Percentiles rank a stretch among this genome's conserved stretches.
phyloP scores from a whole-genome alignment of 352 stramenopile species.

The Albugo candida region DNA sequence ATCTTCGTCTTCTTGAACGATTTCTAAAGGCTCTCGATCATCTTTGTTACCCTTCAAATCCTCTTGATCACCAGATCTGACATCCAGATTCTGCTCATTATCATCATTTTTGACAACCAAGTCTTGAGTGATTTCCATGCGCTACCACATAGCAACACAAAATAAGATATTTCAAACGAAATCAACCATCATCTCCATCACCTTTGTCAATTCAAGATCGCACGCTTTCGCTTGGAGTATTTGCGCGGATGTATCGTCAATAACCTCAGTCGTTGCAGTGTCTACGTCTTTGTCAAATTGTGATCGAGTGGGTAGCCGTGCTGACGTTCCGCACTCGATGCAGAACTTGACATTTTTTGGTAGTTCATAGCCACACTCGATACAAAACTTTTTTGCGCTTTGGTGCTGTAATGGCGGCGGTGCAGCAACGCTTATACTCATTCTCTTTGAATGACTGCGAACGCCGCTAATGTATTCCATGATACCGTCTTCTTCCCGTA shows the following conservation, averaged over 20 bases:
- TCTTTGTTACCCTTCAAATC: slow-evolving; percentile 36
- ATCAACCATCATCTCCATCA: too few species aligned
- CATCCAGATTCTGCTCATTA: not conserved
- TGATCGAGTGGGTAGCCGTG: slow-evolving; percentile 5
- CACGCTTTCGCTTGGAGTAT: too few species aligned
- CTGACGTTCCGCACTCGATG: slow-evolving; percentile 64
- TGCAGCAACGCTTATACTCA: not conserved
- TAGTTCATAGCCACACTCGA: slow-evolving; percentile 71
- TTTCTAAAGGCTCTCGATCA: slow-evolving; percentile 20
- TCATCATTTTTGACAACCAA: not conserved
- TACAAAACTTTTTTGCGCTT: slow-evolving; percentile 57
- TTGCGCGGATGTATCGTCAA: too few species aligned
- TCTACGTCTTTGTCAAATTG: too few species aligned
- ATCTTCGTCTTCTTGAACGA: slow-evolving; percentile 17
- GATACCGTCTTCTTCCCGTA: slow-evolving; percentile 45
- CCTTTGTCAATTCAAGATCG: too few species aligned
- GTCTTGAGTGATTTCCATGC: not conserved
- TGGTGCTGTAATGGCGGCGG: slow-evolving; percentile 18
- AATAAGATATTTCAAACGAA: not conserved
- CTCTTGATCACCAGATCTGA: slow-evolving; percentile 18
- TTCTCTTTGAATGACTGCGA: not conserved
- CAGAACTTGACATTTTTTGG: slow-evolving; percentile 65
- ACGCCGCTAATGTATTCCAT: slow-evolving; percentile 17
- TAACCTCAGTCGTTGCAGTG: too few species aligned
- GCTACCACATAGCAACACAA: not conserved